Evolutionary conservation across 2,329 filamentous ascomycete species (phyloP).

Genomic region (Exophiala oligosperma): DNA sequence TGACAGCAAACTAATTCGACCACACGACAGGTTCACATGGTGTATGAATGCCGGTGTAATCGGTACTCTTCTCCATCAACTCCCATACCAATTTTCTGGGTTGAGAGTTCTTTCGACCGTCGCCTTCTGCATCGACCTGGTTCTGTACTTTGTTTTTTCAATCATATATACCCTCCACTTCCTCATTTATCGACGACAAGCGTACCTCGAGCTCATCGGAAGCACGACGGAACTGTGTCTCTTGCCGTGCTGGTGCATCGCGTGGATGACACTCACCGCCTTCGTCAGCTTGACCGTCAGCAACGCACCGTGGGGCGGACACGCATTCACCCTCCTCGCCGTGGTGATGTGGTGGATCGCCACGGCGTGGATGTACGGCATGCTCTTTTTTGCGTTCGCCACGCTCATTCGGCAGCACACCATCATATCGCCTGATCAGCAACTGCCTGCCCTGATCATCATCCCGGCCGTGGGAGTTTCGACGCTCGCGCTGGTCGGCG

Average conservation of each 20-base stretch:
- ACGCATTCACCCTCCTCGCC: constrained; percentile 32
- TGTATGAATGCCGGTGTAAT: constrained; percentile 28
- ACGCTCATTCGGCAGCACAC: constrained; percentile 38
- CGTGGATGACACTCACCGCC: constrained; percentile 31
- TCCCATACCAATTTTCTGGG: constrained; percentile 42
- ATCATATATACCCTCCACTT: constrained; percentile 37
- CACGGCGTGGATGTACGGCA: constrained; percentile 24
- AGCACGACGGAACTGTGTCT: constrained; percentile 40
- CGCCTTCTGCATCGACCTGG: constrained; percentile 41
- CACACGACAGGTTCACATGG: constrained; percentile 23
- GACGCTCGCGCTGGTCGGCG: constrained; percentile 23
- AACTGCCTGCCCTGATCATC: constrained; percentile 39
- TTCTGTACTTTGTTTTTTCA: constrained; percentile 33
- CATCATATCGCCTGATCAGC: constrained; percentile 34
- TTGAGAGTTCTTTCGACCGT: constrained; percentile 39
- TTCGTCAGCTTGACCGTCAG: constrained; percentile 52
- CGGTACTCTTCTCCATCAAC: constrained; percentile 24
- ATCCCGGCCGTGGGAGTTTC: constrained; percentile 25
- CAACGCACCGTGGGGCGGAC: constrained; percentile 45
- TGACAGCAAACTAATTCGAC: background rate
- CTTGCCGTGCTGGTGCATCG: constrained; percentile 40
- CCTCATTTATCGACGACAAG: constrained; percentile 34
- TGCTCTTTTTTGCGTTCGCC: constrained; percentile 36
- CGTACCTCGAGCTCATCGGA: constrained; percentile 32
- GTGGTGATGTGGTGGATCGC: constrained; percentile 46